Evolutionary conservation across 805 yeast species (phyloP), one percentile per base, ranked within the genome.

Genomic region (Ascoidea rubescens): DNA sequence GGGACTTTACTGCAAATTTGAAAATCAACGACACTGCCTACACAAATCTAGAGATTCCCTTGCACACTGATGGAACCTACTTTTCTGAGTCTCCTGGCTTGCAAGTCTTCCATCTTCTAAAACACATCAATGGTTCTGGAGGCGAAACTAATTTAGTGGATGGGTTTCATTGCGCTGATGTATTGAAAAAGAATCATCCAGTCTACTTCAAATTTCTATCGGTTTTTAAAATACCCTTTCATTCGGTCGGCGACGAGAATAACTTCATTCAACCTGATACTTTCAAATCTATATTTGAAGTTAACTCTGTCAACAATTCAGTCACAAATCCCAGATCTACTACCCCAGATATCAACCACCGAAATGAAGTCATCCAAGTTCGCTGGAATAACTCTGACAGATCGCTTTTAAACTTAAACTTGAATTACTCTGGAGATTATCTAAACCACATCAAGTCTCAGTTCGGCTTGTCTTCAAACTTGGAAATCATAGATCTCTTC

Each of bases 321-420:
- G 3, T 21, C 28, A 21, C 2, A 21, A 21, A 2, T 3, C 28
- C 3, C 3, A 21, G 28, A 21, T 21, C 28, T 21, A 21, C 28
- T 21, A 21, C 28, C 28, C 28, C 28, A 21, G 28, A 21, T 21
- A 21, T 3, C 3, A 21, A 21, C 3, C 28, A 21, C 28, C 28
- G 28, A 21, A 21, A 21, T 21, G 28, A 21, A 21, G 67, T 82
- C 56, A 63, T 76, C 33, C 87, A 82, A 62, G 75, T 80, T 12
- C 71, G 87, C 30, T 82, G 87, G 87, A 82, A 82, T 64, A 82
- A 79, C 61, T 77, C 79, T 54, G 89, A 82, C 61, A 68, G 89
- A 42, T 79, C 86, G 1, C 70, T 82, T 17, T 74, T 79, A 8
- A 52, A 47, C 28, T 31, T 21, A 16, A 47, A 14, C 12, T 21